Conservation (phyloP, 257 asterid species). For the Scutellaria galericulata region DNA sequence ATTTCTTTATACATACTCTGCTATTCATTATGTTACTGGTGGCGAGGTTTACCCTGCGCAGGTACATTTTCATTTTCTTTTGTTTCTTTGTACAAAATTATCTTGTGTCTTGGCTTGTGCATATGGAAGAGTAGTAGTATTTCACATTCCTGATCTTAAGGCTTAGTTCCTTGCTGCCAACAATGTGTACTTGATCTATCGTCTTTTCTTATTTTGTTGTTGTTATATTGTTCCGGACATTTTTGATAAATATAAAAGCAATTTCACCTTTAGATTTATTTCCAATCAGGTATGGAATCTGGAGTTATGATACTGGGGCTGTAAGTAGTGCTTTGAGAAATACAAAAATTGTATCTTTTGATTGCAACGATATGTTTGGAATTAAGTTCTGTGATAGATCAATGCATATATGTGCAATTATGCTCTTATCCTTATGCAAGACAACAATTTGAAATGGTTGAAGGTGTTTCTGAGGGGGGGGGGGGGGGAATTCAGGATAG, state of each 20-base stretch:
- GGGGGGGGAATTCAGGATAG: background rate
- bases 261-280: background rate
- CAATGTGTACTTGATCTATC: background rate
- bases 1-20: conserved; percentile 87
- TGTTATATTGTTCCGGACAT: background rate
- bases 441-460: background rate
- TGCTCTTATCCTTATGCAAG: background rate
- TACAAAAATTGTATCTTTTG: background rate
- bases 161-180: background rate
- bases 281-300: background rate
- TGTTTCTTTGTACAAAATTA: background rate
- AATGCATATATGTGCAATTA: background rate
- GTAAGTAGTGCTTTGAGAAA: background rate
- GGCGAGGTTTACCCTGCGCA: conserved; percentile 85
- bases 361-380: background rate
- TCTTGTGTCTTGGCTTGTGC: conserved; percentile 10
- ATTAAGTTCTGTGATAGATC: background rate
- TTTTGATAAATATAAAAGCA: background rate
- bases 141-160: background rate
- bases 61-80: conserved; percentile 47
- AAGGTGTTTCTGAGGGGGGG: background rate
- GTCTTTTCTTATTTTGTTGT: background rate
- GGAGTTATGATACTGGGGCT: background rate
- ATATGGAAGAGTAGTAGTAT: conserved; percentile 8
- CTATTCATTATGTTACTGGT: conserved; percentile 76